A percentile compares a stretch with the other conserved stretches of the same genome.
Conservation (phyloP, 2,329 filamentous ascomycete species). For the Aspergillus sp. region DNA sequence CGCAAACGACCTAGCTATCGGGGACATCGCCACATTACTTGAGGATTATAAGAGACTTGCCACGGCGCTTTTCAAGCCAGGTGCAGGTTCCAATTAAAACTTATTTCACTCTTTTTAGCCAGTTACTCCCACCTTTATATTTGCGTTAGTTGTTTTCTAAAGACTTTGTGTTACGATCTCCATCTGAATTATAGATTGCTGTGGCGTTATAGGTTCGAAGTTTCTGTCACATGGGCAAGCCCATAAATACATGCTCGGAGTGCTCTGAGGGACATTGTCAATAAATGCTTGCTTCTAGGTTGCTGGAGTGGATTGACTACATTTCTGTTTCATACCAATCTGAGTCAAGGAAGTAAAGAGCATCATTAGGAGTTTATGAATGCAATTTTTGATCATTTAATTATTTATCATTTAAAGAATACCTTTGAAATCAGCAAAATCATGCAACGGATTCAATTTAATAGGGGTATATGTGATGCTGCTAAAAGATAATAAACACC, state of each 20-base stretch:
- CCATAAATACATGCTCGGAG: background rate
- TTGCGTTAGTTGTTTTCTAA: background rate
- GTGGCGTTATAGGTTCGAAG: background rate
- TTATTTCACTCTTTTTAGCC: background rate
- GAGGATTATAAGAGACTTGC: constrained; percentile 72
- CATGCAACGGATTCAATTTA: no score
- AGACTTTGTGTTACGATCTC: background rate
- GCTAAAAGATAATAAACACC: no score
- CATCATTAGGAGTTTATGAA: background rate
- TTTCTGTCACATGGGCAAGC: background rate
- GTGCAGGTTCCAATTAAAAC: constrained; percentile 11
- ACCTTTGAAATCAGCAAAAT: no score
- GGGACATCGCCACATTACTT: constrained; percentile 68
- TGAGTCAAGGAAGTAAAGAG: background rate
- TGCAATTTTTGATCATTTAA: background rate
- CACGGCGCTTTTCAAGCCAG: constrained; percentile 53
- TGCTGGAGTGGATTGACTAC: background rate
- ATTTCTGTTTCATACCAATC: background rate
- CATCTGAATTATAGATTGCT: background rate
- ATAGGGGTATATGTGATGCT: no score
- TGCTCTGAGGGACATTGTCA: background rate
- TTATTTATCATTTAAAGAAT: no score
- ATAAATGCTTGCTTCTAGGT: background rate
- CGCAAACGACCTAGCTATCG: constrained; percentile 64
- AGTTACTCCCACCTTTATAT: background rate